phyloP scores from a whole-genome alignment of 2,329 filamentous ascomycete species.

The Botrytis medusae region DNA sequence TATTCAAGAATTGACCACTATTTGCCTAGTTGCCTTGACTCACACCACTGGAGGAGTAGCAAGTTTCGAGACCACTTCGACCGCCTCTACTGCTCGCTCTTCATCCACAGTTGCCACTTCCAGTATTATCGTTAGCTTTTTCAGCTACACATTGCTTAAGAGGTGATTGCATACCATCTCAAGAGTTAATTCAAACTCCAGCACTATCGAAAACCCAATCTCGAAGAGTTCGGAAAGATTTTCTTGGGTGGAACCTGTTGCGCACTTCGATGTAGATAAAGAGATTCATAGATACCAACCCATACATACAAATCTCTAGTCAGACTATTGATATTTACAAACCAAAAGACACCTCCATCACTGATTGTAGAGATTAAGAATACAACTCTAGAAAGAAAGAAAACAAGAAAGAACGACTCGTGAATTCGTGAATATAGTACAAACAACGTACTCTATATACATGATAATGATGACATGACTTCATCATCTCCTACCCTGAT shows the following conservation, averaged over 20 bases:
- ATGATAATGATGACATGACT: background rate
- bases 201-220: too few species aligned
- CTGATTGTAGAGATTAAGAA: background rate
- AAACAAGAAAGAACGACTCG: background rate
- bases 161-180: background rate
- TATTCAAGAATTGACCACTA: constrained; percentile 32
- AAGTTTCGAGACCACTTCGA: constrained; percentile 23
- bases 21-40: constrained; percentile 36
- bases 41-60: background rate
- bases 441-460: background rate
- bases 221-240: background rate
- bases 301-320: background rate
- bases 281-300: background rate
- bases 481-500: background rate
- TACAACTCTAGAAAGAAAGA: background rate
- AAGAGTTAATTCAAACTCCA: background rate
- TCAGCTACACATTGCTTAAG: background rate
- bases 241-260: background rate
- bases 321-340: background rate
- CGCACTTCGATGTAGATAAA: background rate
- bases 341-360: background rate
- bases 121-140: background rate
- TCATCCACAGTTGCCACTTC: constrained; percentile 36
- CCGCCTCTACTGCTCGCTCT: constrained; percentile 39
- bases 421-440: constrained; percentile 1